Evolutionary conservation across 345 rosid genomes (phyloP).

Genomic region (Laguncularia racemosa): DNA sequence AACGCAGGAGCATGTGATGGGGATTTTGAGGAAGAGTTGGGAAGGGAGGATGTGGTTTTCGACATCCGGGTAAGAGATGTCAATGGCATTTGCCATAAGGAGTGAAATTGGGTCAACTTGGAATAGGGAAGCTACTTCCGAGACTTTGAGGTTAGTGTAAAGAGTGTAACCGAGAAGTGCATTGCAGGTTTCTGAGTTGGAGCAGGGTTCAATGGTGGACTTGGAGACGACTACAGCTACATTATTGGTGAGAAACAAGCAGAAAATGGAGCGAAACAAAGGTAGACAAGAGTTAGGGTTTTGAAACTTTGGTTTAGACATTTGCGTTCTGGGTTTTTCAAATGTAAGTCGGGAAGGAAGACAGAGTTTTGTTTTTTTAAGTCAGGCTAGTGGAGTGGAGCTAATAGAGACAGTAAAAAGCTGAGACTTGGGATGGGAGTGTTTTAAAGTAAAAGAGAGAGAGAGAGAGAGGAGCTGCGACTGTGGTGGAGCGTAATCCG

Average conservation of each 20-base stretch:
- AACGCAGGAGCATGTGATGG: conserved; percentile 75
- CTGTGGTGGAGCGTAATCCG: no score
- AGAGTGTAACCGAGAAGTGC: conserved; percentile 87
- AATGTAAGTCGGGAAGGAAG: not conserved
- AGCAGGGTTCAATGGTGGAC: conserved; percentile 94
- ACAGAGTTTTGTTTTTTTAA: no score
- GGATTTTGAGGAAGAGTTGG: conserved; percentile 72
- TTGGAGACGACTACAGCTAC: conserved; percentile 35
- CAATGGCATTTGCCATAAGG: conserved; percentile 77
- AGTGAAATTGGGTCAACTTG: conserved; percentile 76
- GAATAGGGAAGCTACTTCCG: conserved; percentile 89
- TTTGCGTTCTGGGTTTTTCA: not conserved
- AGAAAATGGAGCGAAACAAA: not conserved
- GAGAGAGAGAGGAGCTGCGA: no score
- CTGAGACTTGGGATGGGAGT: no score
- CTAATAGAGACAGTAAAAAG: no score
- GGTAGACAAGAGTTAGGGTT: not conserved
- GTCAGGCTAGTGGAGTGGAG: no score
- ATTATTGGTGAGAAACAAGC: conserved; percentile 31
- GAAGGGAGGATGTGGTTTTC: conserved; percentile 90
- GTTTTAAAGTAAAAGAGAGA: no score
- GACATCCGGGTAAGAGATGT: conserved; percentile 85
- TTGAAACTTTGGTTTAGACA: not conserved
- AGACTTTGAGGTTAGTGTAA: conserved; percentile 85
- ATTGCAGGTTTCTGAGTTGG: conserved; percentile 67